These are phyloP conservation scores for Myriosclerotinia scirpicola DNA, from an alignment of 2,329 filamentous ascomycete genomes.

Conservation along the genomic window DNA sequence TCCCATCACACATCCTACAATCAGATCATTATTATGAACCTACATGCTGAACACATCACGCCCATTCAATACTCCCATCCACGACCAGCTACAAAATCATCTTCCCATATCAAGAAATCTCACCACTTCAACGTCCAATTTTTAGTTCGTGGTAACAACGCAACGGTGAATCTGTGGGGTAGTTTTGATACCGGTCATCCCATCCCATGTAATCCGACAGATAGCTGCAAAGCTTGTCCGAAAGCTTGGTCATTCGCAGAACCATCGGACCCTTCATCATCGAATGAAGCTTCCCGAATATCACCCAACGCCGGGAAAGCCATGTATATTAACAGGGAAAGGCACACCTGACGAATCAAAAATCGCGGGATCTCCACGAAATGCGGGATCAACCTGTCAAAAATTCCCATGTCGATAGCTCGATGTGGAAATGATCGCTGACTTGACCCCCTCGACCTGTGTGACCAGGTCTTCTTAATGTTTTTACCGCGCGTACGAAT, in stretches of 20 bases:
- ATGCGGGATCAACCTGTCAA: neutral
- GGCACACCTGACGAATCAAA: neutral
- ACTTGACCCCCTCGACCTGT: neutral
- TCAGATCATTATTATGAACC: neutral
- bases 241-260: conserved; percentile 3
- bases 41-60: neutral
- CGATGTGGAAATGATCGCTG: neutral
- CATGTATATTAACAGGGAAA: neutral
- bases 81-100: neutral
- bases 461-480: neutral
- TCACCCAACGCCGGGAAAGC: no score
- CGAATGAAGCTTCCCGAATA: neutral
- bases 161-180: neutral
- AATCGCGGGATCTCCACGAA: conserved; percentile 18
- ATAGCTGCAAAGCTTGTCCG: neutral
- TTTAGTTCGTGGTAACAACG: neutral
- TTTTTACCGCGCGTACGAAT: neutral
- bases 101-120: no score
- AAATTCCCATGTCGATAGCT: neutral
- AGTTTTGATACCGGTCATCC: neutral
- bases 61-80: neutral
- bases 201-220: neutral
- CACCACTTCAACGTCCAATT: no score
- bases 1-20: neutral
- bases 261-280: neutral